Evolutionary conservation across 371 early-diverging fungal species (phyloP).

Genomic region (Neoconidiobolus thromboides): DNA sequence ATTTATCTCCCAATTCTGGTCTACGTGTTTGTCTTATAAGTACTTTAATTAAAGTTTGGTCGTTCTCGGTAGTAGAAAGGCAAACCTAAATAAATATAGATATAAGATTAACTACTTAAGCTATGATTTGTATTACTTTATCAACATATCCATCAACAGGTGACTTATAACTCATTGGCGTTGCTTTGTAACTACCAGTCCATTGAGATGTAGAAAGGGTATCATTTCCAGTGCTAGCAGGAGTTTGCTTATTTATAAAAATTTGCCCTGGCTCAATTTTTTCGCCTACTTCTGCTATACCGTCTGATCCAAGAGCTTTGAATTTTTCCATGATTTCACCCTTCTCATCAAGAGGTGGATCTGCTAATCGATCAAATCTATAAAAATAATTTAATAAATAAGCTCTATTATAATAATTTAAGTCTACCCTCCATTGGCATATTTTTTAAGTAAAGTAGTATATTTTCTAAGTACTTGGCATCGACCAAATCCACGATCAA

Average conservation of each 20-base stretch:
- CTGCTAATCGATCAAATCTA: conserved; percentile 71
- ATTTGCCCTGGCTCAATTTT: conserved; percentile 49
- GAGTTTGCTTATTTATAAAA: conserved; percentile 76
- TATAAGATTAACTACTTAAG: conserved; percentile 48
- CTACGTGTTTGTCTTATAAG: conserved; percentile 89
- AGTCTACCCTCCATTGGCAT: conserved; percentile 58
- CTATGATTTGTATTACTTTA: conserved; percentile 28
- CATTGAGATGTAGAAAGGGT: conserved; percentile 17
- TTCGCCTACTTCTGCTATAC: conserved; percentile 79
- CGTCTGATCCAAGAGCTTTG: conserved; percentile 62
- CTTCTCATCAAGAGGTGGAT: conserved; percentile 30
- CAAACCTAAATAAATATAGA: conserved; percentile 42
- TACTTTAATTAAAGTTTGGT: conserved; percentile 89
- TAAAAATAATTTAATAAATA: conserved; percentile 19
- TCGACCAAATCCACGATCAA: conserved; percentile 98
- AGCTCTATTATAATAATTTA: neutral
- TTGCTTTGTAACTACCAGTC: conserved; percentile 41
- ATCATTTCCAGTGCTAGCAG: conserved; percentile 27
- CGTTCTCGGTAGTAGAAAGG: conserved; percentile 84
- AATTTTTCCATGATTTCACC: conserved; percentile 25
- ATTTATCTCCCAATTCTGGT: conserved; percentile 99
- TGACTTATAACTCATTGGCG: conserved; percentile 74
- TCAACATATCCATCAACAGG: conserved; percentile 67
- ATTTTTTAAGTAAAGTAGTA: conserved; percentile 51
- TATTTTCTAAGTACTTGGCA: conserved; percentile 92